Base-by-base conservation (phyloP, 495 filamentous ascomycete species). In the Penicillium paradoxum region DNA sequence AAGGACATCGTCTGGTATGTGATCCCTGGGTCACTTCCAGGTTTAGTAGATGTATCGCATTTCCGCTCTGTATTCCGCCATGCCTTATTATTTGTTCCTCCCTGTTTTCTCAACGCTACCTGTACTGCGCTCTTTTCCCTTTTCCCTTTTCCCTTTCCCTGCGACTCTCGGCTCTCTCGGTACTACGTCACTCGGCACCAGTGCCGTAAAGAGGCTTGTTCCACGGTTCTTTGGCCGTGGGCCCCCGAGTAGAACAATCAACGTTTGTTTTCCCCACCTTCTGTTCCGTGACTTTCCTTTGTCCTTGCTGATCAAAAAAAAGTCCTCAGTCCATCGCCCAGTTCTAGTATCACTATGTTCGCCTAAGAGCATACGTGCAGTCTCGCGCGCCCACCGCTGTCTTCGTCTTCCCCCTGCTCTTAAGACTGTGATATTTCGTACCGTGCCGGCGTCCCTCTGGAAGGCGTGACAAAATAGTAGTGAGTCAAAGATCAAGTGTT, bases 141-240 rank as follows among this genome's bases (percentile, higher is more conserved):
- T 42, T 53, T 24, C 52, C 27, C 54, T 45, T 50, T 27, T 51
- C 53, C 30, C 21, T 53, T 25, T 44, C 41, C 34, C 32, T 18
- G 49, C 37, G 17, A 43, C 32, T 36, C 24, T 38, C 51, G 42
- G 48, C 15, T 27, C 40, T 36, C 43, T 46, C 37, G 54, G 49
- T 39, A 48, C 54, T 49, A 58, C 55, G 48, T 60, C 55, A 62
- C 45, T 53, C 36, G 37, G 24, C 19, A 19, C n/a, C 19, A 40
- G 47, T 55, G 46, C 56, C 59, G 48, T 21, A 47, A 52, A 49
- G 18, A 32, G 33, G n/a, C 34, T 37, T 53, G 60, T 58, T 55
- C 63, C 63, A 66, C 57, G 63, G 63, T 63, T 63, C 47, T 30
- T 49, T 57, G 13, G 49, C 54, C 49, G 59, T 51, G 45, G 54